Evolutionary conservation across 495 filamentous ascomycete genomes (phyloP).

Genomic region (Aeminium ludgeri): DNA sequence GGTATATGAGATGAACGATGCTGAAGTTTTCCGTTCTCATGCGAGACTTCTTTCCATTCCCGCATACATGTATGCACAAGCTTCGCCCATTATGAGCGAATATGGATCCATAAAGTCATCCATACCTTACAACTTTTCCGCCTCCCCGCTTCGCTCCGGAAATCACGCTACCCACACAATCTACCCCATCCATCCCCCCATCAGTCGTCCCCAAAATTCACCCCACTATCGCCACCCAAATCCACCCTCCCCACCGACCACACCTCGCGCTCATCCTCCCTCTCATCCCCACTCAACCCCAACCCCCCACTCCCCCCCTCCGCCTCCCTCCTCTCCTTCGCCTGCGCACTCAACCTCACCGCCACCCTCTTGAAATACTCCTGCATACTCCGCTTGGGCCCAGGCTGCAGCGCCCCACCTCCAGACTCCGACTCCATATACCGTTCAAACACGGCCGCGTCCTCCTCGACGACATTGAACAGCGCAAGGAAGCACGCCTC

Average conservation of each 20-base stretch:
- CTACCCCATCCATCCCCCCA: too few species aligned
- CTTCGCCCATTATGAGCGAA: too few species aligned
- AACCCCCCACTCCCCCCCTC: conserved; percentile 77
- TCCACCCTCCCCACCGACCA: conserved; percentile 92
- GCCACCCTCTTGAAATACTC: conserved; percentile 96
- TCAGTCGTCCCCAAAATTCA: conserved; percentile 28
- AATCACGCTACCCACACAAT: too few species aligned
- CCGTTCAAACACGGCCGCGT: conserved; percentile 77
- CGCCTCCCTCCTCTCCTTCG: conserved; percentile 72
- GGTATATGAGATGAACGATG: too few species aligned
- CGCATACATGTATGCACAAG: too few species aligned
- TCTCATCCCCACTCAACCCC: conserved; percentile 70
- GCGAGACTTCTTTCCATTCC: too few species aligned
- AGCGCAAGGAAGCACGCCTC: conserved; percentile 89
- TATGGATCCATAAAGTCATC: too few species aligned
- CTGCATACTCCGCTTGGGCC: conserved; percentile 73
- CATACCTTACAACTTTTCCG: too few species aligned
- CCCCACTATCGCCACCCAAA: conserved; percentile 46
- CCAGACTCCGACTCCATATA: conserved; percentile 45
- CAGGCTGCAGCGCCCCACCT: conserved; percentile 42
- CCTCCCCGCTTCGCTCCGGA: too few species aligned
- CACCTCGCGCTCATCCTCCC: conserved; percentile 85
- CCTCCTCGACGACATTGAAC: conserved; percentile 80
- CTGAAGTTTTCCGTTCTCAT: too few species aligned
- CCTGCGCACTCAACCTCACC: conserved; percentile 62